Conservation (phyloP, 1,139 yeast species). For the Suhomyces yuchorum region DNA sequence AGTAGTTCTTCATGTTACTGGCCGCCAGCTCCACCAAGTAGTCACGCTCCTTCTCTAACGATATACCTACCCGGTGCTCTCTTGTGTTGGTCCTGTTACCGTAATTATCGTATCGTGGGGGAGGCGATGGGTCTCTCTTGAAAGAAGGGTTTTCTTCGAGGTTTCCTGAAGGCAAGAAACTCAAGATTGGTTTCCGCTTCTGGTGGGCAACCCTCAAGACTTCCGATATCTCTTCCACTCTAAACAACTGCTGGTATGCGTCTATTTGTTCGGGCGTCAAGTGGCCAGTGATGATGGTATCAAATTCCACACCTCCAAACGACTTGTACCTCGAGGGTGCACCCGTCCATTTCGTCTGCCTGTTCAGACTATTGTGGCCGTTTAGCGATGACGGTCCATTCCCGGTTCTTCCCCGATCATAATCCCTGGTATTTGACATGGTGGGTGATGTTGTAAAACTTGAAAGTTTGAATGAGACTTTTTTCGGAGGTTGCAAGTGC, state of each 20-base stretch:
- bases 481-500: neutral
- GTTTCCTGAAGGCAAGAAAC: conserved; percentile 40
- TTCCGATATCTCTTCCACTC: conserved; percentile 75
- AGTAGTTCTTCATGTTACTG: conserved; percentile 71
- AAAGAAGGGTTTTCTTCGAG: conserved; percentile 28
- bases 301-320: conserved; percentile 34
- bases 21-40: conserved; percentile 73
- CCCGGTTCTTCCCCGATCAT: neutral
- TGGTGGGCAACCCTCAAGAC: conserved; percentile 52
- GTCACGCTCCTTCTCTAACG: conserved; percentile 78
- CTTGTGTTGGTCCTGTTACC: conserved; percentile 89
- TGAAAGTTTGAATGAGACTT: neutral
- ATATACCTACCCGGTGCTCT: conserved; percentile 62
- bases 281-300: conserved; percentile 50
- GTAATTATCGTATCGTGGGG: conserved; percentile 80
- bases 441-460: neutral
- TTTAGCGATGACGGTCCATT: neutral
- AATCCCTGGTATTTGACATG: neutral
- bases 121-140: conserved; percentile 81
- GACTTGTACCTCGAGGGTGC: conserved; percentile 34
- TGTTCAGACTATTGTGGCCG: neutral
- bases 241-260: conserved; percentile 70
- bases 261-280: conserved; percentile 85
- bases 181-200: conserved; percentile 45
- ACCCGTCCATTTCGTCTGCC: conserved; percentile 48